A percentile compares a stretch with the other conserved stretches of the same genome.
phyloP scores from a whole-genome alignment of 2,329 filamentous ascomycete species.

The Colletotrichum tanaceti region DNA sequence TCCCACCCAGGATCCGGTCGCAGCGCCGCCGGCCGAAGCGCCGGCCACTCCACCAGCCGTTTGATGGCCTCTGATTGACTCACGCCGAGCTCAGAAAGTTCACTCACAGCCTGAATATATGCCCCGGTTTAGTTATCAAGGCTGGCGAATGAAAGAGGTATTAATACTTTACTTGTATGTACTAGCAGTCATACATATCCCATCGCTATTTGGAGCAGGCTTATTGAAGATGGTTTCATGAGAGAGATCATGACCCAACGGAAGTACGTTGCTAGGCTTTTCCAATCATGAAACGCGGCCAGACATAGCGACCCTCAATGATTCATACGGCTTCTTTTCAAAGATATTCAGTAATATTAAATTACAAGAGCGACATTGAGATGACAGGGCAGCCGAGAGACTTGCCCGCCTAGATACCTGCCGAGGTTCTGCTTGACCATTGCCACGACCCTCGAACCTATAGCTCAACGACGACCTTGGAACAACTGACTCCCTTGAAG shows the following conservation, averaged over 20 bases:
- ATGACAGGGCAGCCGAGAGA: too few relatives aligned
- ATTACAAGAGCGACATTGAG: too few relatives aligned
- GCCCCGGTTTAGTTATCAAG: too few relatives aligned
- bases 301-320: background rate
- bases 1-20: slow-evolving; percentile 5
- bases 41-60: background rate
- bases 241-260: background rate
- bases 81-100: slow-evolving; percentile 8
- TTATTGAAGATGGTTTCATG: background rate
- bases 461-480: slow-evolving; percentile 25
- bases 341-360: too few relatives aligned
- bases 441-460: background rate
- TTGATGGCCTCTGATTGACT: background rate
- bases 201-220: background rate
- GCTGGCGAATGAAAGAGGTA: slow-evolving; percentile 6
- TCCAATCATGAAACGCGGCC: background rate
- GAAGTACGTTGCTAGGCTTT: background rate
- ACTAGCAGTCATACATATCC: slow-evolving; percentile 16
- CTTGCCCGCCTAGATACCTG: too few relatives aligned
- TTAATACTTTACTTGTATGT: slow-evolving; percentile 27
- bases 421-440: too few relatives aligned
- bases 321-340: too few relatives aligned
- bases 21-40: slow-evolving; percentile 12
- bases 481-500: slow-evolving; percentile 22
- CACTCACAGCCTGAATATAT: too few relatives aligned